These are phyloP conservation scores for Arthromyces matolae DNA, from an alignment of 768 basidiomycete genomes.

Conservation along the genomic window DNA sequence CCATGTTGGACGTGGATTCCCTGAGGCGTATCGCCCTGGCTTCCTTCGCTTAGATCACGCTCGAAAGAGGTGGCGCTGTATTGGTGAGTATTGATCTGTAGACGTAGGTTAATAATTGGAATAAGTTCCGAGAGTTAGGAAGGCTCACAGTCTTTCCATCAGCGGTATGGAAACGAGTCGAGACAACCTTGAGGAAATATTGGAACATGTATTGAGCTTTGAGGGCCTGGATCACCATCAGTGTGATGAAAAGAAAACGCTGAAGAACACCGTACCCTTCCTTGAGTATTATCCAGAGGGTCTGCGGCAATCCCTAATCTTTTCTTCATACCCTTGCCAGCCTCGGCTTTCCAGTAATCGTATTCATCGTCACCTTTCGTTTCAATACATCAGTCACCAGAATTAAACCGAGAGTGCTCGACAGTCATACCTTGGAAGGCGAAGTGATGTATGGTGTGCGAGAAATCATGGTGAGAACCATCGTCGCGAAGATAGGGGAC, in stretches of 20 bases:
- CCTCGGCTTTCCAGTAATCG: slow-evolving; percentile 58
- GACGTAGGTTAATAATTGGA: slow-evolving; percentile 6
- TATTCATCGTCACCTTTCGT: slow-evolving; percentile 80
- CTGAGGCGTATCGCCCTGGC: slow-evolving; percentile 50
- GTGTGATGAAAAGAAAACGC: background rate
- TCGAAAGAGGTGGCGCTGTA: slow-evolving; percentile 97
- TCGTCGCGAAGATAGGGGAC: slow-evolving; percentile 93
- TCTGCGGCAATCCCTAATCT: slow-evolving; percentile 70
- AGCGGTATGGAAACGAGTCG: slow-evolving; percentile 87
- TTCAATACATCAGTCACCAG: slow-evolving; percentile 5
- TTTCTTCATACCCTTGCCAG: slow-evolving; percentile 60
- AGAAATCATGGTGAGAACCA: slow-evolving; percentile 88
- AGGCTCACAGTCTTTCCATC: slow-evolving; percentile 60
- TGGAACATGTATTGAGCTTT: slow-evolving; percentile 94
- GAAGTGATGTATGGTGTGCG: slow-evolving; percentile 80
- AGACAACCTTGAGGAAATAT: slow-evolving; percentile 98
- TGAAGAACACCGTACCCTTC: slow-evolving; percentile 39
- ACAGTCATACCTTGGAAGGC: slow-evolving; percentile 56
- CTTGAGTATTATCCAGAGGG: slow-evolving; percentile 70
- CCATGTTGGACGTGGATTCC: slow-evolving; percentile 77
- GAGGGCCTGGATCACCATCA: slow-evolving; percentile 46
- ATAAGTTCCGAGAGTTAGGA: background rate
- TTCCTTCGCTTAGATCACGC: slow-evolving; percentile 74
- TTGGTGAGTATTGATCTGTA: slow-evolving; percentile 87
- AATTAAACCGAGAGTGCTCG: background rate